Conservation (phyloP, 148 eudicot species). For the Vaccinium myrtillus region DNA sequence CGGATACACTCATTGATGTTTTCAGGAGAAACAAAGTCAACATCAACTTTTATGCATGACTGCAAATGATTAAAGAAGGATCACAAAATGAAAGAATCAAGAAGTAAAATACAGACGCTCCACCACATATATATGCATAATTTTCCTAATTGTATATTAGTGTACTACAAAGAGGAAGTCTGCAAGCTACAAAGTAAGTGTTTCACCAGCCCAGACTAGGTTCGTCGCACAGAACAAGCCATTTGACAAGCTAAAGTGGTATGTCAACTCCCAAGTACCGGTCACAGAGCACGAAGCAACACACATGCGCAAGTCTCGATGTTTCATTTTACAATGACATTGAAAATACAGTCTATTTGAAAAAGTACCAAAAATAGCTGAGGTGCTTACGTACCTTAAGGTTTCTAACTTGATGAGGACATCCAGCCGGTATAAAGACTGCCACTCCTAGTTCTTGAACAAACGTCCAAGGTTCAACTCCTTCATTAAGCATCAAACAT, state of each 20-base stretch:
- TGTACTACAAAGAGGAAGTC: background rate
- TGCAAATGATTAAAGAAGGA: slow-evolving; percentile 2
- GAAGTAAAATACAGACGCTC: background rate
- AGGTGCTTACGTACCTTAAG: slow-evolving; percentile 15
- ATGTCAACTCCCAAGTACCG: no score
- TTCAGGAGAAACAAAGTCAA: slow-evolving; percentile 39
- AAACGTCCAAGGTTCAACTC: slow-evolving; percentile 40
- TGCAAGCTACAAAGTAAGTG: background rate
- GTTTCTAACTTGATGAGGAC: slow-evolving; percentile 35
- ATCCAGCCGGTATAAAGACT: slow-evolving; percentile 31
- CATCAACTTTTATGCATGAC: slow-evolving; percentile 39
- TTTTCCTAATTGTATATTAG: background rate
- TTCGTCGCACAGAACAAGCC: background rate
- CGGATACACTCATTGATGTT: slow-evolving; percentile 6
- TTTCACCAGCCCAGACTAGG: background rate
- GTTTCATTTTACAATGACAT: no score
- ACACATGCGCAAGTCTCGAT: background rate
- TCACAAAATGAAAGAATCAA: background rate
- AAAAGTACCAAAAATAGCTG: background rate
- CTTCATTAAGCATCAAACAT: slow-evolving; percentile 16
- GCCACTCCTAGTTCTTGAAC: slow-evolving; percentile 36
- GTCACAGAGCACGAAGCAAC: background rate
- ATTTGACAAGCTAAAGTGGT: background rate
- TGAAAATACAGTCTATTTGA: no score
- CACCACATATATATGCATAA: background rate